A percentile compares a stretch with the other conserved stretches of the same genome.
Conservation (phyloP, 2,329 filamentous ascomycete species). For the Clonostachys rosea region DNA sequence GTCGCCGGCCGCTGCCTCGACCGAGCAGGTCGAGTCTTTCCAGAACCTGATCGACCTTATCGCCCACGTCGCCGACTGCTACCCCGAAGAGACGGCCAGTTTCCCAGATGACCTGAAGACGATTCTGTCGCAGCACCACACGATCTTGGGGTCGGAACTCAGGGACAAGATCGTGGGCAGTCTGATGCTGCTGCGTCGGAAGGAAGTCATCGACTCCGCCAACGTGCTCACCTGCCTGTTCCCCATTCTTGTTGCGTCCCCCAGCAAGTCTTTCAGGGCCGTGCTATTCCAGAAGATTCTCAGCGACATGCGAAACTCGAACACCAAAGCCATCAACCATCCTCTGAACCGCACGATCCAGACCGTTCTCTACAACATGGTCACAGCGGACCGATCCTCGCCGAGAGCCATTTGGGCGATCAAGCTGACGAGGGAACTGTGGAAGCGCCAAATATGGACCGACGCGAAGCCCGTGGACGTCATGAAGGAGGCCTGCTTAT, state of each 20-base stretch:
- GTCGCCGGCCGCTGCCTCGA: constrained; percentile 72
- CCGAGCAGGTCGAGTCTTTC: constrained; percentile 76
- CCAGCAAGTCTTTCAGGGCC: constrained; percentile 81
- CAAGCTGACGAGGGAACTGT: constrained; percentile 90
- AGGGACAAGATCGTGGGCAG: constrained; percentile 93
- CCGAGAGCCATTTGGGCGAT: constrained; percentile 92
- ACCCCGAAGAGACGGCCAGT: constrained; percentile 70
- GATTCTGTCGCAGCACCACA: constrained; percentile 79
- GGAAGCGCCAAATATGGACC: constrained; percentile 95
- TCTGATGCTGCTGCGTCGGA: constrained; percentile 80
- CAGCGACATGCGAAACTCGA: constrained; percentile 82
- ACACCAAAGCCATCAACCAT: constrained; percentile 85
- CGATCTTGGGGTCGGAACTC: constrained; percentile 74
- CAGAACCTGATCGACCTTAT: constrained; percentile 91
- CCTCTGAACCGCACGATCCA: constrained; percentile 90
- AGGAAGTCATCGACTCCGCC: constrained; percentile 85
- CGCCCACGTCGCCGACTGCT: constrained; percentile 90
- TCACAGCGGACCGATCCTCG: constrained; percentile 80
- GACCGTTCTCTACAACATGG: constrained; percentile 85
- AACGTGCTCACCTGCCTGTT: constrained; percentile 87
- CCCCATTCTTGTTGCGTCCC: constrained; percentile 86
- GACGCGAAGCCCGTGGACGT: constrained; percentile 94
- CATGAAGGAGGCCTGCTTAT: constrained; percentile 89
- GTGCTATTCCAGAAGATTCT: constrained; percentile 87
- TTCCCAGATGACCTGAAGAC: constrained; percentile 80